Evolutionary conservation across 805 yeast genomes (phyloP).

Genomic region (Lipomyces sp.): DNA sequence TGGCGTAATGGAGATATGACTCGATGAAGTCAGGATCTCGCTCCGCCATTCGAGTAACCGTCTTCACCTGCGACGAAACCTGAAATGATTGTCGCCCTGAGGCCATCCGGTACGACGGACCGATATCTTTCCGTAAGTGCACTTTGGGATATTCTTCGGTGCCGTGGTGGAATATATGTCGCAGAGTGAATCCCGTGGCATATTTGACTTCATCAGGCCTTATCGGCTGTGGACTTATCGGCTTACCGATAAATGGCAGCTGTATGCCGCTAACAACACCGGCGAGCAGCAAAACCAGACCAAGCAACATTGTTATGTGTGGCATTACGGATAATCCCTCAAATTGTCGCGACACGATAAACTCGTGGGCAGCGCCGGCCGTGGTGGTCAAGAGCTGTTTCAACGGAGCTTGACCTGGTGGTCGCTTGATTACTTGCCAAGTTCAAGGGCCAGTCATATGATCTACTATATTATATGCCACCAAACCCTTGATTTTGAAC

Average conservation of each 20-base stretch:
- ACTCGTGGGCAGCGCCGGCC: neutral
- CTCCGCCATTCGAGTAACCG: constrained; percentile 48
- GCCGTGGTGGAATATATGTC: constrained; percentile 37
- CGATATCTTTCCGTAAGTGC: constrained; percentile 31
- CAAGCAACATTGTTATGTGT: neutral
- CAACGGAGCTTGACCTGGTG: no score
- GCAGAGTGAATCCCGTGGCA: constrained; percentile 32
- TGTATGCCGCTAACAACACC: constrained; percentile 23
- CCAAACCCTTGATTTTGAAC: no score
- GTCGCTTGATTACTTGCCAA: no score
- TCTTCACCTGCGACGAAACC: constrained; percentile 17
- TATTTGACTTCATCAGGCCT: constrained; percentile 9
- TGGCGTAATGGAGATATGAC: constrained; percentile 63
- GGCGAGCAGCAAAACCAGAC: neutral
- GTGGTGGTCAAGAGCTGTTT: neutral
- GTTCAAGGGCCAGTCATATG: no score
- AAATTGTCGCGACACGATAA: neutral
- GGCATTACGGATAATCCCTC: neutral
- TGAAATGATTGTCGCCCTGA: constrained; percentile 10
- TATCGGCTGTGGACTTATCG: constrained; percentile 9
- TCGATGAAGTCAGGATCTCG: constrained; percentile 68
- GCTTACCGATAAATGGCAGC: constrained; percentile 28
- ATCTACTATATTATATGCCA: no score
- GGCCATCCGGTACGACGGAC: constrained; percentile 18
- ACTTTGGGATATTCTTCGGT: constrained; percentile 26